Evolutionary conservation across 345 rosid genomes (phyloP).

Genomic region (Moricandia arvensis): DNA sequence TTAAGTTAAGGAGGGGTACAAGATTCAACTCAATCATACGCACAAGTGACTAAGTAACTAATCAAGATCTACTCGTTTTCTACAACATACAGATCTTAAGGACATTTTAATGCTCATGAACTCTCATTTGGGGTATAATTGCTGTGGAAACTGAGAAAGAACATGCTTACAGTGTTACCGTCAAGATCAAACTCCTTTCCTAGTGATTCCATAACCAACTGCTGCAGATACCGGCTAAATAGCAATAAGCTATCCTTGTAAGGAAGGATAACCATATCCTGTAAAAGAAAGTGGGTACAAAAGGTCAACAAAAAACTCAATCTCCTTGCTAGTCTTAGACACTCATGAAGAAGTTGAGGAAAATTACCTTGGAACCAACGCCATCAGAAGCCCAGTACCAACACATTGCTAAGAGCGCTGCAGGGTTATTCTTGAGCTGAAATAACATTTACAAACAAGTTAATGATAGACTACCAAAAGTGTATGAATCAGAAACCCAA

Average conservation of each 20-base stretch:
- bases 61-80: not conserved
- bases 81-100: not conserved
- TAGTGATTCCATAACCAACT: slow-evolving; percentile 97
- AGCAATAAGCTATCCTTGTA: slow-evolving; percentile 93
- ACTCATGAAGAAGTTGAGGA: not conserved
- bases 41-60: not conserved
- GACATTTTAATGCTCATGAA: slow-evolving; percentile 10
- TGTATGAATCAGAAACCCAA: slow-evolving; percentile 7
- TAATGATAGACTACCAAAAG: not conserved
- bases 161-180: slow-evolving; percentile 75
- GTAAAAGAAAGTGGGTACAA: slow-evolving; percentile 26
- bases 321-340: slow-evolving; percentile 2
- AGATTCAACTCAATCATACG: not conserved
- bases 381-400: slow-evolving; percentile 98
- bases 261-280: slow-evolving; percentile 99
- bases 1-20: no score
- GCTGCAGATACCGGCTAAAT: slow-evolving; percentile 93
- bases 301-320: slow-evolving; percentile 9
- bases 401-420: slow-evolving; percentile 88
- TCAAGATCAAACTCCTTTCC: slow-evolving; percentile 98
- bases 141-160: not conserved
- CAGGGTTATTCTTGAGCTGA: slow-evolving; percentile 85
- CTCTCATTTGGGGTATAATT: not conserved
- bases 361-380: slow-evolving; percentile 80
- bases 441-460: slow-evolving; percentile 4